phyloP scores from a whole-genome alignment of 352 stramenopile genomes.

The Pythium vanterpoolii region DNA sequence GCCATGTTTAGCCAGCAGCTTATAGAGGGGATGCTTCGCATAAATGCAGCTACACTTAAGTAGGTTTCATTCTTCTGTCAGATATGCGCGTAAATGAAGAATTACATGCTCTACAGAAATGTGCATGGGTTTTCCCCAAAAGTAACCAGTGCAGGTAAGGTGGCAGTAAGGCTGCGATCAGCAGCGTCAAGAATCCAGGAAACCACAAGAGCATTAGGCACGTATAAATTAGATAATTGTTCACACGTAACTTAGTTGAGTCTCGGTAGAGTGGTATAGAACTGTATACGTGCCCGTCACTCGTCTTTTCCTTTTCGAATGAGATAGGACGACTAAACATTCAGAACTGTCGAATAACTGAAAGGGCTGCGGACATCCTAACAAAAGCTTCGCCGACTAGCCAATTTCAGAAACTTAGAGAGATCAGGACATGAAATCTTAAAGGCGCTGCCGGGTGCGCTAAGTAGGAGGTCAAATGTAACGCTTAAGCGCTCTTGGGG shows the following conservation, averaged over 20 bases:
- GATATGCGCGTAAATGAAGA: constrained; percentile 7
- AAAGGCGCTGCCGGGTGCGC: no score
- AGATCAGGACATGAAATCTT: not conserved
- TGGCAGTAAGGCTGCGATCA: no score
- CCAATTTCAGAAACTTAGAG: not conserved
- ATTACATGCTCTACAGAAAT: constrained; percentile 2
- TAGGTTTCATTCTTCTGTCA: constrained; percentile 4
- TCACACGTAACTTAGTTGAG: no score
- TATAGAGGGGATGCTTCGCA: not conserved
- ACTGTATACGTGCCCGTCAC: no score
- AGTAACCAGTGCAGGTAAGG: no score
- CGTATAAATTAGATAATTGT: no score
- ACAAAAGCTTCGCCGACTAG: not conserved
- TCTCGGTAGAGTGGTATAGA: no score
- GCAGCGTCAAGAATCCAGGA: no score
- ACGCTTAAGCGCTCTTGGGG: no score
- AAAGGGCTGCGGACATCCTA: not conserved
- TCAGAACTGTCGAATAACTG: not conserved
- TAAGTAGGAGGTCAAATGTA: no score
- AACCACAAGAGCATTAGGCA: no score
- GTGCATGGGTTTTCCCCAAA: constrained; percentile 1
- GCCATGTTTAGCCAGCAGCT: constrained; percentile 12
- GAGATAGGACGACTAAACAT: not conserved
- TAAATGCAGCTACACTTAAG: not conserved
- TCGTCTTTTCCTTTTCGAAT: no score